Evolutionary conservation across 257 asterid genomes (phyloP).

Genomic region (Solanum medicagineum): DNA sequence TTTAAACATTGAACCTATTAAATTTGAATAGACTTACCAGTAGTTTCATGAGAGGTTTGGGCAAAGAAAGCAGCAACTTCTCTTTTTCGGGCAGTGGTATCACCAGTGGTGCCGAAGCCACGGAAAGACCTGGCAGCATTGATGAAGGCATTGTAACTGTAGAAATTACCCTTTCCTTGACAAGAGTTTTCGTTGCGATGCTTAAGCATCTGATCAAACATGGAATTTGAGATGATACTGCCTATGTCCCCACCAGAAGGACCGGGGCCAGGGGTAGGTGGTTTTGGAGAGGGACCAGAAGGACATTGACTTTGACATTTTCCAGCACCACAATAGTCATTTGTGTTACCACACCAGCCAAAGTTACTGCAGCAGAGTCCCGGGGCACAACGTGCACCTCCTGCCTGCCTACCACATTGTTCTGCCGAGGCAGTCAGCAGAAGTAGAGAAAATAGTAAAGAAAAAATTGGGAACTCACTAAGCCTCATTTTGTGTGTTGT

Average conservation of each 20-base stretch:
- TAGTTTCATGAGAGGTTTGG: conserved; percentile 22
- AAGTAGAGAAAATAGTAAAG: neutral
- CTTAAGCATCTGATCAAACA: conserved; percentile 4
- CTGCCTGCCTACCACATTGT: neutral
- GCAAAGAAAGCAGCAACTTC: conserved; percentile 24
- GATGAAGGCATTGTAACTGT: conserved; percentile 18
- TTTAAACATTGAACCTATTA: neutral
- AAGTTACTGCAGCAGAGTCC: neutral
- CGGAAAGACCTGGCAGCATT: conserved; percentile 7
- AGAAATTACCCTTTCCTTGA: conserved; percentile 10
- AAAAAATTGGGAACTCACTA: neutral
- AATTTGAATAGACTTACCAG: neutral
- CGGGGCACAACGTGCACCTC: neutral
- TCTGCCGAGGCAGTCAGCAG: neutral
- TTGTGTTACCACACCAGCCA: neutral
- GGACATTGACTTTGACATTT: neutral
- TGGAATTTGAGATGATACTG: neutral
- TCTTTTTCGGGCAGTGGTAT: conserved; percentile 6
- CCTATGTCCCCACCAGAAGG: neutral
- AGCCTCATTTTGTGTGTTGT: neutral
- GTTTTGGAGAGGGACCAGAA: neutral
- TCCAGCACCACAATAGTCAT: neutral
- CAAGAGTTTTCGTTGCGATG: conserved; percentile 17
- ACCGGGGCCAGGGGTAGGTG: neutral
- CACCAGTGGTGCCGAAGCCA: conserved; percentile 18